Evolutionary conservation across 2,329 filamentous ascomycete genomes (phyloP), one percentile per base, ranked within the genome.

Genomic region (Nemania abortiva): DNA sequence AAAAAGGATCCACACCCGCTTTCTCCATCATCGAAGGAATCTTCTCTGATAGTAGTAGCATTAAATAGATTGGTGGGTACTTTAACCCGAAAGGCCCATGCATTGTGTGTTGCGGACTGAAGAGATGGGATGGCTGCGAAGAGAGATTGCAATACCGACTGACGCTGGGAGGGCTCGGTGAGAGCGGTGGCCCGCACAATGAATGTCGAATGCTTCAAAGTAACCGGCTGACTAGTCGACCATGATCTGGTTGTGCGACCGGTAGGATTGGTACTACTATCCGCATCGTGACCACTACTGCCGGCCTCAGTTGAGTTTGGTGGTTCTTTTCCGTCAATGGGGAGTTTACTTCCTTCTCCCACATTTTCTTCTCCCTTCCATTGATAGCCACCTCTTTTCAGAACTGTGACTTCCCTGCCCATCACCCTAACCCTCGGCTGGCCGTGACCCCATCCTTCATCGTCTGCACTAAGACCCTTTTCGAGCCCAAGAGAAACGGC

Each of bases 361-460:
- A 74, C 69, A 9, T 74, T 71, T 65, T 82, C 80, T 4, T 84
- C 83, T 15, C 82, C 82, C 49, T 81, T 81, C 84, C 87, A 89
- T 67, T 88, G 84, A 77, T 96, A 96, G 1, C 91, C 93, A 78
- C 91, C 90, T 73, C 94, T 84, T 79, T 93, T 94, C 74, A 97
- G 83, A 0, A 96, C 92, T 3, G 87, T 86, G 15, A 97, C 83
- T 60, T 94, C 89, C 62, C 93, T 87, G 0, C 91, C 91, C 85
- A 96, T 87, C 11, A 97, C 86, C 63, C 81, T 89, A 3, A 95
- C 84, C 31, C 87, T 86, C 0, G 93, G 93, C 79, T 96, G 93
- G 0, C 93, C 93, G 66, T 91, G 86, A 0, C 91, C 91, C 85
- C 91, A 92, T 0, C 89, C 90, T 75, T 92, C 88, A 47, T 92